phyloP scores from a whole-genome alignment of 345 rosid genomes.

The Salix exigua region DNA sequence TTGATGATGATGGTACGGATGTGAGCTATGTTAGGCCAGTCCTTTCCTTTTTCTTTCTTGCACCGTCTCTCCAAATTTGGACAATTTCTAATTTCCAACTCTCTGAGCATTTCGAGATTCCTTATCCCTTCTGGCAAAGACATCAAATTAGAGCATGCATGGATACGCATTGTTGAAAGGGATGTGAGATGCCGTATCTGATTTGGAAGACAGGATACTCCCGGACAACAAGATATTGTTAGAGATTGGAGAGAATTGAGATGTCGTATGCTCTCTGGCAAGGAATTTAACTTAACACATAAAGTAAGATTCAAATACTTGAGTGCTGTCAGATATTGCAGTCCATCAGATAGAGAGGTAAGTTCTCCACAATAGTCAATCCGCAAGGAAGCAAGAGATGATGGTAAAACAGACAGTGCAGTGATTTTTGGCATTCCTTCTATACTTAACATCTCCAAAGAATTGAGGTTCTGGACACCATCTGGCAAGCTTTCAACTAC shows the following conservation, averaged over 20 bases:
- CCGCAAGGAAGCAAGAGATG: neutral
- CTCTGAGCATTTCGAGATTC: neutral
- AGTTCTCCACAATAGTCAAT: neutral
- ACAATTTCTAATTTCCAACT: neutral
- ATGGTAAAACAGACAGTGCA: neutral
- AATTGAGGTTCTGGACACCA: neutral
- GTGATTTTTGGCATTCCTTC: no score
- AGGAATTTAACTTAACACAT: neutral
- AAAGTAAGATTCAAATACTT: fast-evolving
- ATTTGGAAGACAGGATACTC: neutral
- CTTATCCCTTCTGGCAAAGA: neutral
- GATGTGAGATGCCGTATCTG: neutral
- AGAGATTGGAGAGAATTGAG: neutral
- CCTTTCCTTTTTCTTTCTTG: neutral
- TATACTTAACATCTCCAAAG: neutral
- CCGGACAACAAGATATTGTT: neutral
- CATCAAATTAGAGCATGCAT: neutral
- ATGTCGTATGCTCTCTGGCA: neutral
- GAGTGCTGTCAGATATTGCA: neutral
- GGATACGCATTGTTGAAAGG: neutral
- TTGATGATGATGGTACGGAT: neutral
- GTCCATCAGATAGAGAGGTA: neutral
- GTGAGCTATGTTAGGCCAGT: neutral
- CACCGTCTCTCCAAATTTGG: neutral
- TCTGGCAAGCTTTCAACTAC: slow-evolving; percentile 11